Evolutionary conservation across 805 yeast species (phyloP).

Genomic region (Cyberlindnera galapagoensis): DNA sequence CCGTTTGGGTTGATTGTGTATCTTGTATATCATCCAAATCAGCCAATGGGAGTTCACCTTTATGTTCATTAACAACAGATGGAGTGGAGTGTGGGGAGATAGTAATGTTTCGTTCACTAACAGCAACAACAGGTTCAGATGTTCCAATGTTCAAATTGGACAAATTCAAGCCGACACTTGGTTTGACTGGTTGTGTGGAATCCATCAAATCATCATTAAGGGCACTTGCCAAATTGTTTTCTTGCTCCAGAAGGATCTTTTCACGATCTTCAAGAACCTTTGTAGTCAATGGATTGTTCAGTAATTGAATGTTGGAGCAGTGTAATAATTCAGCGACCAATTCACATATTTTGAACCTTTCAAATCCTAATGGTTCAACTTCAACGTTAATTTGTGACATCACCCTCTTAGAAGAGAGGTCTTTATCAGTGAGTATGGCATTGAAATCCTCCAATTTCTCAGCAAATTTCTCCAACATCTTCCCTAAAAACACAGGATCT

Average conservation of each 20-base stretch:
- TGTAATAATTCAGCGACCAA: conserved; percentile 89
- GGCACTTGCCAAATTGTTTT: conserved; percentile 22
- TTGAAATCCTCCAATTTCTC: conserved; percentile 52
- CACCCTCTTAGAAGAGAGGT: conserved; percentile 23
- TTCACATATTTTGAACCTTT: conserved; percentile 88
- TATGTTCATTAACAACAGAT: conserved; percentile 1
- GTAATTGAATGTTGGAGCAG: conserved; percentile 90
- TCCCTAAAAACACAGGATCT: conserved; percentile 88
- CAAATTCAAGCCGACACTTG: conserved; percentile 13
- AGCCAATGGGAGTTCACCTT: conserved; percentile 12
- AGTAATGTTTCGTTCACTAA: conserved; percentile 20
- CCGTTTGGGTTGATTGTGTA: neutral
- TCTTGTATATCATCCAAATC: conserved; percentile 3
- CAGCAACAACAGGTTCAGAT: conserved; percentile 25
- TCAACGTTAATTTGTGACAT: conserved; percentile 43
- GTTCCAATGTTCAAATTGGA: conserved; percentile 23
- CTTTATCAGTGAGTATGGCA: conserved; percentile 31
- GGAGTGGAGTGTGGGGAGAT: conserved; percentile 21
- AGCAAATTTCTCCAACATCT: conserved; percentile 68
- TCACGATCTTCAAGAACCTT: conserved; percentile 67
- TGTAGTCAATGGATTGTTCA: conserved; percentile 74
- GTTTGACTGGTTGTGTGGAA: conserved; percentile 1
- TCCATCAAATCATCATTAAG: conserved; percentile 21
- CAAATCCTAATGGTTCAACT: conserved; percentile 85
- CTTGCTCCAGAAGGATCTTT: conserved; percentile 38